Evolutionary conservation across 768 basidiomycete genomes (phyloP), one percentile per base, ranked within the genome.

Genomic region (Leccinellum luteum): DNA sequence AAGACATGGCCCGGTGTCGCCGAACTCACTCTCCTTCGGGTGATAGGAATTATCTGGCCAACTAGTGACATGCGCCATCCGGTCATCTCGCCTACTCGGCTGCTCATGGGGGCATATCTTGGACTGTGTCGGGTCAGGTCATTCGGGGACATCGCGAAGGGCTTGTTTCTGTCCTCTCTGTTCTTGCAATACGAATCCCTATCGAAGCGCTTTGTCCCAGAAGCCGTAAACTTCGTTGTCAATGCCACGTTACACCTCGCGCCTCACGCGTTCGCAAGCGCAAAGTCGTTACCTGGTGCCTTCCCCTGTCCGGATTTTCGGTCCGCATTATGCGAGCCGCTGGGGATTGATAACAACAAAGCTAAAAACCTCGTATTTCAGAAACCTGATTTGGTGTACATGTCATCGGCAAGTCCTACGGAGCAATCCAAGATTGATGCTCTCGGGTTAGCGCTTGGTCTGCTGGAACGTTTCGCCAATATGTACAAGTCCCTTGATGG

Each of bases 31-130:
- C 77, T 99, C 3, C 76, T 98, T 30, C 85, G 94, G 23, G 71
- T 94, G 38, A 81, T 92, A 51, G 94, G 94, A 4, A 75, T 79
- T 14, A 76, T 90, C 34, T 99, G 95, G 95, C 90, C 94, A 3
- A 94, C 94, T 3, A 96, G 93, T 69, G 97, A 99, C 73, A 81
- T 96, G 74, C 88, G 87, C 52, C 95, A 99, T 72, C 83, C 86
- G 0, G 94, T 98, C 48, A 77, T 93, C 19, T 90, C 92, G 0
- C 92, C 94, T 0, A 83, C 94, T 0, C 83, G 93, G 51, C 74
- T 98, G 17, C 81, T 98, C 54, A 90, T 97, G 78, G 92, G 90
- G 1, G 87, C 93, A 48, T 98, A 98, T 69, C 86, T 99, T 17
- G 87, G 87, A 8, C 78, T 99, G 28, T 82, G 85, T 54, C 86